These are phyloP conservation scores for Bondarzewia mesenterica DNA, from an alignment of 1,284 basidiomycete genomes.

Conservation along the genomic window DNA sequence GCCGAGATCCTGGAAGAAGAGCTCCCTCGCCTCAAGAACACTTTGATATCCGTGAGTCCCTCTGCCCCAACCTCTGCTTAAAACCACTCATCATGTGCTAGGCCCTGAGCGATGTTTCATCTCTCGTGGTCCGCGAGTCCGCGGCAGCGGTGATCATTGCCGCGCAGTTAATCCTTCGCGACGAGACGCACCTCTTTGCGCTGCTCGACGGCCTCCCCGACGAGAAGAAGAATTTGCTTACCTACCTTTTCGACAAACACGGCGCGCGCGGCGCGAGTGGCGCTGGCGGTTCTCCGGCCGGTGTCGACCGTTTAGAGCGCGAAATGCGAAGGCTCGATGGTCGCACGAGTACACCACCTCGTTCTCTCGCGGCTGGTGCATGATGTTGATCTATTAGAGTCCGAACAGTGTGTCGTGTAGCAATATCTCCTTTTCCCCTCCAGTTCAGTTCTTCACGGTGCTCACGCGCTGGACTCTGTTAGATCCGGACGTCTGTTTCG, in stretches of 20 bases:
- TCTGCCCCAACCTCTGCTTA: background rate
- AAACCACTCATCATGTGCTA: conserved; percentile 20
- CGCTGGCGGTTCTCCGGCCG: conserved; percentile 15
- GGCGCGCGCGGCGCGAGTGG: conserved; percentile 43
- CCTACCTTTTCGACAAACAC: conserved; percentile 81
- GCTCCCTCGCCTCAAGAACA: conserved; percentile 60
- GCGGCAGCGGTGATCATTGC: conserved; percentile 75
- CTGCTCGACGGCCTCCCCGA: conserved; percentile 72
- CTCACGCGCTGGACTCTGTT: too few relatives aligned
- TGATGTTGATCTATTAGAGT: background rate
- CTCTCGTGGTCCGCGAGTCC: conserved; percentile 71
- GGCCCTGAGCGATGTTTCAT: conserved; percentile 65
- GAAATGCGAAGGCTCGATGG: conserved; percentile 72
- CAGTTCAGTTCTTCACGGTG: too few relatives aligned
- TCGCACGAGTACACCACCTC: conserved; percentile 58
- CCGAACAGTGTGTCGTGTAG: background rate
- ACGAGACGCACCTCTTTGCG: conserved; percentile 72
- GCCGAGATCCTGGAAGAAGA: conserved; percentile 81
- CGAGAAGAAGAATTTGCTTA: conserved; percentile 80
- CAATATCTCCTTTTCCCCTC: too few relatives aligned
- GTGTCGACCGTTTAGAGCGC: conserved; percentile 61
- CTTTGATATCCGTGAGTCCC: conserved; percentile 55
- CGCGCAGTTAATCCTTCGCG: conserved; percentile 68
- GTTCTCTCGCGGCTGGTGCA: conserved; percentile 10
- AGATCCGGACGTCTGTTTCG: too few relatives aligned